These are phyloP conservation scores for Castanopsis chinensis DNA, from an alignment of 306 rosid genomes.

Conservation along the genomic window DNA sequence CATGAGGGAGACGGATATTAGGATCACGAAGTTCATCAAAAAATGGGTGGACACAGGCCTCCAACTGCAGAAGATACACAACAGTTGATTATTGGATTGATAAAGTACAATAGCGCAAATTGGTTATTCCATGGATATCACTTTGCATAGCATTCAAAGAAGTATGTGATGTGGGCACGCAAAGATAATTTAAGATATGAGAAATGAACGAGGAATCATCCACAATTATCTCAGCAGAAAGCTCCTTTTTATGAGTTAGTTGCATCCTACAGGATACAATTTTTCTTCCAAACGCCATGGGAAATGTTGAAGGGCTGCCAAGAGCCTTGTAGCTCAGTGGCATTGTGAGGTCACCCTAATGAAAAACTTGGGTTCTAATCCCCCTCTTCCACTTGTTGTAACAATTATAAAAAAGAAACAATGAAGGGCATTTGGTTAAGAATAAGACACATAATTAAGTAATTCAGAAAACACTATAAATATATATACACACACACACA, in stretches of 20 bases:
- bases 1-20: constrained; percentile 55
- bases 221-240: background rate
- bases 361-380: too few species aligned
- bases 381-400: too few species aligned
- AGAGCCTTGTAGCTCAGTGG: too few species aligned
- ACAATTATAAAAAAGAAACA: too few species aligned
- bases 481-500: too few species aligned
- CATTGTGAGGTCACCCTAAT: too few species aligned
- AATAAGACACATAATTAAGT: too few species aligned
- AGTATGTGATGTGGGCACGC: background rate
- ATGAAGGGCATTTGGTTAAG: too few species aligned
- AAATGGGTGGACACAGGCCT: constrained; percentile 60
- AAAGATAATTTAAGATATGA: background rate
- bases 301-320: background rate
- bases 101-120: background rate
- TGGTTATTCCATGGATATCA: background rate
- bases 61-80: constrained; percentile 35
- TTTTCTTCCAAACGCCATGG: background rate
- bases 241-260: background rate
- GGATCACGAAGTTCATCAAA: constrained; percentile 69
- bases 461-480: background rate
- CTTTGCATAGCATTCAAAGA: background rate
- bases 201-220: background rate
- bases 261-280: background rate
- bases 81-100: background rate